Base-by-base conservation (phyloP, 768 basidiomycete genomes). In the Xerocomus spinulosus region DNA sequence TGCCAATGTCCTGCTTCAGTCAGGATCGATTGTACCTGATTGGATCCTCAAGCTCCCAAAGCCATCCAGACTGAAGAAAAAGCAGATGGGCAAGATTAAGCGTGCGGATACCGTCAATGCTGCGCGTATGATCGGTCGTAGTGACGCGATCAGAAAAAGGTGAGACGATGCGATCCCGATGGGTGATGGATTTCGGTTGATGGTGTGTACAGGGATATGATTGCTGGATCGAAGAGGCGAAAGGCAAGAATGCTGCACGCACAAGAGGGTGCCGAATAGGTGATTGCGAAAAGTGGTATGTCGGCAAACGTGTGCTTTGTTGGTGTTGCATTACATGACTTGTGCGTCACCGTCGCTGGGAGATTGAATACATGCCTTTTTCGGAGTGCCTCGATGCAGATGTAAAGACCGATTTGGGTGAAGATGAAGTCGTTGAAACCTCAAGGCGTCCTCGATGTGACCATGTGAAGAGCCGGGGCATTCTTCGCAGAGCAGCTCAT, bases 1-100 rank as follows among this genome's bases (percentile, higher is more conserved):
- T 63, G 95, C 94, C 42, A 97, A 97, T 63, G 90, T 98, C n/a
- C 79, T 98, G 50, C 73, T 89, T 18, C 86, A 93, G 60, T 94
- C 93, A 1, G 94, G 95, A 4, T 95, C 88, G 49, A 69, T 77
- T 2, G 93, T 96, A 0, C 91, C 94, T 1, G 89, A 92, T 20
- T 99, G 93, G 90, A 97, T 98, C 54, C 64, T 88, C n/a, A 87
- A 87, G 55, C 76, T 99, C n/a, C 87, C 87, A 18, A 93, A 90
- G 63, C 93, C 95, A 0, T 88, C 88, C 2, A 95, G 92, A 68
- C 76, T 92, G 74, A 86, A 87, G 69, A 83, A 87, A 53, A 81
- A 76, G 57, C 73, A 82, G 60, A 90, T 97, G 81, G 89, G 89
- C 48, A 91, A 87, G 69, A 73, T 82, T 7, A 86, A 89, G 64